Base-by-base conservation (phyloP, 164 flowering plant genomes). In the Kalanchoe fedtschenkoi region DNA sequence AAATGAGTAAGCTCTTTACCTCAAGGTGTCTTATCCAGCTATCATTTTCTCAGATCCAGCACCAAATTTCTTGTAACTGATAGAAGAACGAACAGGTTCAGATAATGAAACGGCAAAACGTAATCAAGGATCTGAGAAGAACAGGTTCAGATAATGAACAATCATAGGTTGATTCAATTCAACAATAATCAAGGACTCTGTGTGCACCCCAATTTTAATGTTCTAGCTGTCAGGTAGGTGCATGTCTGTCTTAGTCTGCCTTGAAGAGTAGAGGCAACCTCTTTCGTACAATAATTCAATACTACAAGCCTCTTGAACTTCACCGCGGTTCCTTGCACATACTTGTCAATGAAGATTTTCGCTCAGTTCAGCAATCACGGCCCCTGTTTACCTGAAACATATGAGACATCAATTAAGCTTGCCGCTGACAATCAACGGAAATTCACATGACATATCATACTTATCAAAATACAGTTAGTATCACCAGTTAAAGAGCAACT, bases 161-260 rank as follows among this genome's bases (percentile, higher is more conserved):
- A 43, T 43, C 47, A 43, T 16, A 43, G 9, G 21, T 16, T n/a
- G 26, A 19, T 19, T 46, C 21, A 46, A 30, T 47, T n/a, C n/a
- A n/a, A n/a, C n/a, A 22, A 22, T 22, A 47, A 47, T 22, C 55
- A 22, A 47, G 24, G n/a, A n/a, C n/a, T n/a, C n/a, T 47, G 10
- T 19, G 53, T 46, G 5, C 55, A 47, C 55, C 55, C 55, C 7
- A 16, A 47, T 47, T 47, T 37, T 47, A 9, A 47, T 47, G 15
- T 24, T 47, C 55, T 47, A 22, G 55, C 55, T 47, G 55, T 47
- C 55, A 47, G 30, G 56, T 28, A 3, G 55, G 29, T 47, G 55
- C 29, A 22, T 47, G 29, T 47, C n/a, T 5, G 22, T 5, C 1
- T 16, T 7, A 47, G 29, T 47, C 24, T 46, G 14, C 29, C 56